Evolutionary conservation across 164 flowering plant species (phyloP).

Genomic region (Nymphaea thermarum): DNA sequence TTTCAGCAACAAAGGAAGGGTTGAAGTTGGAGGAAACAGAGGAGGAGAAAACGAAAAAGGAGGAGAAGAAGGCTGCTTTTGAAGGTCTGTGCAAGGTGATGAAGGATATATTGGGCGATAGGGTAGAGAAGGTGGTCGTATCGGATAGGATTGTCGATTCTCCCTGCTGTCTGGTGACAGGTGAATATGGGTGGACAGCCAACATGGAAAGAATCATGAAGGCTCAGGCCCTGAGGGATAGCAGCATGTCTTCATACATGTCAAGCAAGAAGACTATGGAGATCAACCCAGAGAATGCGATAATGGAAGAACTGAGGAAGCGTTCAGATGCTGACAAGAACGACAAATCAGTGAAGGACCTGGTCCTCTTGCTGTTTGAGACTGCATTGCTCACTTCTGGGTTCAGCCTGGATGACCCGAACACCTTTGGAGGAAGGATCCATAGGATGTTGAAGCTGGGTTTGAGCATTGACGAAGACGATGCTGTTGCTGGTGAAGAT

Average conservation of each 20-base stretch:
- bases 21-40: conserved; percentile 43
- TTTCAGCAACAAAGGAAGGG: conserved; percentile 63
- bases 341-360: conserved; percentile 54
- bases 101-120: conserved; percentile 55
- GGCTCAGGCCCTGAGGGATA: conserved; percentile 52
- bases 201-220: conserved; percentile 73
- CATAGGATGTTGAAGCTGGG: conserved; percentile 61
- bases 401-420: conserved; percentile 52
- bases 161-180: conserved; percentile 58
- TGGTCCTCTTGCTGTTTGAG: conserved; percentile 44
- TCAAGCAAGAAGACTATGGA: conserved; percentile 73
- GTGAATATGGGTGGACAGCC: conserved; percentile 67
- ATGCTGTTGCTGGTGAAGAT: conserved; percentile 11
- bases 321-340: conserved; percentile 51
- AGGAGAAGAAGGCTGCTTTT: conserved; percentile 31
- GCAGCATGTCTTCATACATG: conserved; percentile 52
- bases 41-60: conserved; percentile 48
- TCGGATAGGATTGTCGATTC: conserved; percentile 58
- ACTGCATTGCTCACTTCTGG: conserved; percentile 54
- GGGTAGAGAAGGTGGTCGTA: conserved; percentile 51
- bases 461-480: conserved; percentile 47
- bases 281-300: conserved; percentile 53
- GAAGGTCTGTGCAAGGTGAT: conserved; percentile 46
- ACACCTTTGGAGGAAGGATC: conserved; percentile 39
- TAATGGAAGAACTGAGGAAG: conserved; percentile 68